Evolutionary conservation across 1,139 yeast genomes (phyloP).

Genomic region (Kodamaea alishanica): DNA sequence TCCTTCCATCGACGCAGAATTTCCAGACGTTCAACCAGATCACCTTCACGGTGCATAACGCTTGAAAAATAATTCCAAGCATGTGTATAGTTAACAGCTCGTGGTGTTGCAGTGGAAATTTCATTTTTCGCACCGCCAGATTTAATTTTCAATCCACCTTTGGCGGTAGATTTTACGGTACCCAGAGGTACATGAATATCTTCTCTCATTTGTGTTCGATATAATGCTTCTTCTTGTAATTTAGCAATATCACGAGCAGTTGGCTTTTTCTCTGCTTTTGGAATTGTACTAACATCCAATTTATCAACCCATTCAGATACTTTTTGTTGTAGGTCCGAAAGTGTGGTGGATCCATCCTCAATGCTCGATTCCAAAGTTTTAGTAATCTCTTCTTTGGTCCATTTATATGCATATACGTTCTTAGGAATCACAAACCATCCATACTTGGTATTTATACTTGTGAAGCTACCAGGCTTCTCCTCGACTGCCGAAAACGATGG

Average conservation of each 20-base stretch:
- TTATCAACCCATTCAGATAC: constrained; percentile 22
- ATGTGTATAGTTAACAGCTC: constrained; percentile 24
- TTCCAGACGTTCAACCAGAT: constrained; percentile 1
- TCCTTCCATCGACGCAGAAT: constrained; percentile 22
- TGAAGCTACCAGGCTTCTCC: constrained; percentile 15
- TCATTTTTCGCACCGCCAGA: neutral
- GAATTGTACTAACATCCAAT: constrained; percentile 16
- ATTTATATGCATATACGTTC: constrained; percentile 23
- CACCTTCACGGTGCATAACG: constrained; percentile 13
- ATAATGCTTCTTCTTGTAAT: constrained; percentile 20
- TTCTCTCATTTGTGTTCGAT: constrained; percentile 22
- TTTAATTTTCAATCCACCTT: neutral
- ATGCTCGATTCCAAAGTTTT: constrained; percentile 4
- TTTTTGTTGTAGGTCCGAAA: constrained; percentile 4
- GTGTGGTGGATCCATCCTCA: neutral
- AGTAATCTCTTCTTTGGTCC: constrained; percentile 24
- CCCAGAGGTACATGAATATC: constrained; percentile 8
- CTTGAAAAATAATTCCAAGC: constrained; percentile 33
- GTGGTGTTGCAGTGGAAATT: neutral
- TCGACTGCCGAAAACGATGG: constrained; percentile 13
- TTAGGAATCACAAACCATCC: constrained; percentile 37
- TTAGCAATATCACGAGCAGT: constrained; percentile 17
- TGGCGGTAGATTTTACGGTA: too few relatives aligned
- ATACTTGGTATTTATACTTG: constrained; percentile 22
- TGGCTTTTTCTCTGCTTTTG: constrained; percentile 17